Evolutionary conservation across 2,329 filamentous ascomycete genomes (phyloP).

Genomic region (Cladosporium velox): DNA sequence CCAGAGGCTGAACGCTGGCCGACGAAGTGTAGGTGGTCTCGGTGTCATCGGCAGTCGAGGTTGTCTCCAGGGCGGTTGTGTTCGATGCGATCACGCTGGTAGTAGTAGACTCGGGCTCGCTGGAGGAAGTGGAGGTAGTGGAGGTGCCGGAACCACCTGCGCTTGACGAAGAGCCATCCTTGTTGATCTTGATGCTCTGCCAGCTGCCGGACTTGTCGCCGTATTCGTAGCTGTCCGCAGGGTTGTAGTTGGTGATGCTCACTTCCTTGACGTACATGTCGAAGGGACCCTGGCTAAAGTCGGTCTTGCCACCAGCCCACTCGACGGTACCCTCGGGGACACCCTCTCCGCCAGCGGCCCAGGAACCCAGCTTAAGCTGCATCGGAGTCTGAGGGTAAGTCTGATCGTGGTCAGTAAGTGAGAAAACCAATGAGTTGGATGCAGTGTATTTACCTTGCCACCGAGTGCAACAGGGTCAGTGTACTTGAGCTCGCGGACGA

Average conservation of each 20-base stretch:
- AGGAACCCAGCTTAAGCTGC: conserved; percentile 59
- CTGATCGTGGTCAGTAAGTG: conserved; percentile 52
- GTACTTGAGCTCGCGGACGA: conserved; percentile 68
- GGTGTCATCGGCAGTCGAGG: conserved; percentile 32
- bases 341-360: conserved; percentile 51
- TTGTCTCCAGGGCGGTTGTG: conserved; percentile 27
- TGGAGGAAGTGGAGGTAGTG: conserved; percentile 28
- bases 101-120: conserved; percentile 30
- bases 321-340: conserved; percentile 60
- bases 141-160: conserved; percentile 22
- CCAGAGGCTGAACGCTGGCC: conserved; percentile 28
- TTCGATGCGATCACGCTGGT: conserved; percentile 23
- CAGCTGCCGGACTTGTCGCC: conserved; percentile 51
- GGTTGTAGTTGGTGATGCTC: conserved; percentile 55
- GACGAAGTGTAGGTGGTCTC: conserved; percentile 22
- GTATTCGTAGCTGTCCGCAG: conserved; percentile 54
- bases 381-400: conserved; percentile 82
- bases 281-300: conserved; percentile 52
- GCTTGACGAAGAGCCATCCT: conserved; percentile 19
- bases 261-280: conserved; percentile 55
- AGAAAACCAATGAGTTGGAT: conserved; percentile 53
- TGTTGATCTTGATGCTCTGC: conserved; percentile 51
- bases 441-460: conserved; percentile 52
- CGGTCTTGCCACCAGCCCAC: conserved; percentile 65
- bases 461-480: conserved; percentile 60